Conservation (phyloP, 1,284 basidiomycete species). For the Apiotrichum montevideense region DNA sequence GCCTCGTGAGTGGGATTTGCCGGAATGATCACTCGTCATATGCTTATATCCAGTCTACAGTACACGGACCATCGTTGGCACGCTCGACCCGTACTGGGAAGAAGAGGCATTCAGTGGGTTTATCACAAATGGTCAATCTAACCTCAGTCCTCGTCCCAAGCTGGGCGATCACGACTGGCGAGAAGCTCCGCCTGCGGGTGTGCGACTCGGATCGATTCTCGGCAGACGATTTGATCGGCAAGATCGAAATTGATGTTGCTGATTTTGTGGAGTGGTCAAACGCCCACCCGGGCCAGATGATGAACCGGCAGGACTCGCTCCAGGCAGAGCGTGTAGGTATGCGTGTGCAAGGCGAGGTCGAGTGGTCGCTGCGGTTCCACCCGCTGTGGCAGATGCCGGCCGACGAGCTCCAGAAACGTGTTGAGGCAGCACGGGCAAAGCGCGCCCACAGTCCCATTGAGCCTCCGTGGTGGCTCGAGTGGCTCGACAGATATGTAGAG, state of each 20-base stretch:
- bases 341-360: conserved; percentile 31
- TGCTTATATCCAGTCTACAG: conserved; percentile 30
- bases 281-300: conserved; percentile 12
- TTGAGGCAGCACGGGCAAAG: conserved; percentile 2
- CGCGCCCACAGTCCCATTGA: conserved; percentile 9
- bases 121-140: background rate
- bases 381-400: conserved; percentile 40
- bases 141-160: conserved; percentile 33
- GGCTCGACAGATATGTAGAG: conserved; percentile 22
- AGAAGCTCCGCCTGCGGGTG: conserved; percentile 36
- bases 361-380: conserved; percentile 43
- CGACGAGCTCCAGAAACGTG: conserved; percentile 24
- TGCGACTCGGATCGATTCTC: conserved; percentile 49
- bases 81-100: conserved; percentile 42
- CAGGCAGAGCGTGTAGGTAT: conserved; percentile 31
- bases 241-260: conserved; percentile 45
- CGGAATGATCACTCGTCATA: background rate
- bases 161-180: conserved; percentile 43
- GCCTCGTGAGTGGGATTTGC: conserved; percentile 19
- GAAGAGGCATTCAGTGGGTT: conserved; percentile 36
- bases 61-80: conserved; percentile 42
- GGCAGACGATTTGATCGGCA: conserved; percentile 48
- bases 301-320: conserved; percentile 31
- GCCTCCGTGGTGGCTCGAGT: conserved; percentile 33
- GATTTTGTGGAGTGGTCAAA: conserved; percentile 38